These are phyloP conservation scores for Teratosphaeria nubilosa DNA, from an alignment of 2,329 filamentous ascomycete genomes.

Conservation along the genomic window DNA sequence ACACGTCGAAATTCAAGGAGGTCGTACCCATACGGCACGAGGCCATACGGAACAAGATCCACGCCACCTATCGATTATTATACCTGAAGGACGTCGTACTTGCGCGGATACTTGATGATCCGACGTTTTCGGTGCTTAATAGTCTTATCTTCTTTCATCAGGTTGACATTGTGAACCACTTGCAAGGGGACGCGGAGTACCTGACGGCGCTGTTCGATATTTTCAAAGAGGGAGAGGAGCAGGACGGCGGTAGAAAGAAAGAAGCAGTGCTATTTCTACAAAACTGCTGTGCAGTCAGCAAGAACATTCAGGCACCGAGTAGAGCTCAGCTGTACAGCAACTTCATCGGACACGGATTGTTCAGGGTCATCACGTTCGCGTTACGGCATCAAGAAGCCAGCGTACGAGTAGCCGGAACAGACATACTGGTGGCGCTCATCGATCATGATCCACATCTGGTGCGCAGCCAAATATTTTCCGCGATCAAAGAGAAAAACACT, in stretches of 20 bases:
- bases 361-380: conserved; percentile 85
- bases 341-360: conserved; percentile 76
- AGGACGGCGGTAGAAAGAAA: conserved; percentile 37
- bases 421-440: conserved; percentile 86
- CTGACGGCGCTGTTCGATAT: conserved; percentile 80
- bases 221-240: conserved; percentile 56
- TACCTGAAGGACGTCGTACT: conserved; percentile 98
- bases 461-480: conserved; percentile 82
- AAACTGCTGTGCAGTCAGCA: conserved; percentile 87
- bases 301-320: conserved; percentile 78
- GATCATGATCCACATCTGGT: conserved; percentile 95
- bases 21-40: conserved; percentile 85
- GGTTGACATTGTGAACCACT: conserved; percentile 90
- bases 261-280: conserved; percentile 94
- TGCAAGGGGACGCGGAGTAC: conserved; percentile 72
- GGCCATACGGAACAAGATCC: conserved; percentile 76
- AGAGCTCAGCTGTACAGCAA: conserved; percentile 79
- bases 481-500: conserved; percentile 75
- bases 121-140: conserved; percentile 94
- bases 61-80: conserved; percentile 88
- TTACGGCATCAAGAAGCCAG: conserved; percentile 74
- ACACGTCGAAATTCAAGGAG: conserved; percentile 87
- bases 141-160: conserved; percentile 98
- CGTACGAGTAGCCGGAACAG: conserved; percentile 83
- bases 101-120: conserved; percentile 90